phyloP scores from a whole-genome alignment of 257 asterid genomes.

The Nicotiana noctiflora region DNA sequence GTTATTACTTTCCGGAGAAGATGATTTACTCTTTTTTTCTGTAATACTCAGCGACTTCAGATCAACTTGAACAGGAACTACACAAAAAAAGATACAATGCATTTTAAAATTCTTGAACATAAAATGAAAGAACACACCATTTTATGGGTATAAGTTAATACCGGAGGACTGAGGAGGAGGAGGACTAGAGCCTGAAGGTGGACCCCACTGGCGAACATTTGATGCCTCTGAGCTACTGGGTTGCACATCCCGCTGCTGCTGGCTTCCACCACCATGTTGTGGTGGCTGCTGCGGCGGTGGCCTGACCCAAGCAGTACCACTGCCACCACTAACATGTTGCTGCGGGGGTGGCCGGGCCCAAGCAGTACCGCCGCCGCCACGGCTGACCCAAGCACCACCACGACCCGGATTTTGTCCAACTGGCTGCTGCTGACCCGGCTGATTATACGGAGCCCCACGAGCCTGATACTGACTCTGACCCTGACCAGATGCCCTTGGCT shows the following conservation, averaged over 20 bases:
- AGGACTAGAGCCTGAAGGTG: not conserved
- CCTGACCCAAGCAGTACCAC: not conserved
- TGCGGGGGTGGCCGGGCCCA: not conserved
- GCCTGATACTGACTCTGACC: not conserved
- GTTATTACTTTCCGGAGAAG: not conserved
- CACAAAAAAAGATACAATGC: not conserved
- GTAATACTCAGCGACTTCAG: constrained; percentile 18
- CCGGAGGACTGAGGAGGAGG: constrained; percentile 31
- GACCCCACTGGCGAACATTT: constrained; percentile 23
- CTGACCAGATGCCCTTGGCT: not conserved
- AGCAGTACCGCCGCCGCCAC: not conserved
- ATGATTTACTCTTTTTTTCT: constrained; percentile 3
- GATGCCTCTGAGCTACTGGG: constrained; percentile 12
- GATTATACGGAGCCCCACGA: not conserved
- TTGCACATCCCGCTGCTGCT: constrained; percentile 6
- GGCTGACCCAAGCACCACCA: not conserved
- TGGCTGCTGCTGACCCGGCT: not conserved
- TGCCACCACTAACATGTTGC: not conserved
- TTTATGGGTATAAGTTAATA: not conserved
- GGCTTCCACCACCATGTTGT: not conserved
- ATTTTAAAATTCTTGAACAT: not conserved
- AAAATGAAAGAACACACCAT: not conserved
- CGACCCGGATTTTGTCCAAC: not conserved
- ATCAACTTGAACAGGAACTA: constrained; percentile 20
- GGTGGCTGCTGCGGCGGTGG: constrained; percentile 11